phyloP scores from a whole-genome alignment of 208 protist genomes.

The Crithidia fasciculata region DNA sequence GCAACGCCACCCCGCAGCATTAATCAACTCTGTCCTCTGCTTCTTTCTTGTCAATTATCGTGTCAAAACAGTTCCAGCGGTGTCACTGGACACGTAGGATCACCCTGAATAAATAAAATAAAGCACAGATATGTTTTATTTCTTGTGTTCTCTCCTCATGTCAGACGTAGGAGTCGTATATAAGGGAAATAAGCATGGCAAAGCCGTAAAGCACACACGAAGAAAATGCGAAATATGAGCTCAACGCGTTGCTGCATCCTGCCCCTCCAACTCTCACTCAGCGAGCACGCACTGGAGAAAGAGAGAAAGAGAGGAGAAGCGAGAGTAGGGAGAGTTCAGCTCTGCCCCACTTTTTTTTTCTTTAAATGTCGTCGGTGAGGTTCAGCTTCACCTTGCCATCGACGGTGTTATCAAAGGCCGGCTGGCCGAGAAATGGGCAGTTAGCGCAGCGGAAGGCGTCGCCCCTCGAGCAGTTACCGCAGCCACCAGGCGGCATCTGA shows the following conservation, averaged over 20 bases:
- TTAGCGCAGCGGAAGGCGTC: slow-evolving; percentile 92
- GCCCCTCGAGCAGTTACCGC: slow-evolving; percentile 87
- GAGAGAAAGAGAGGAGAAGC: too few species aligned
- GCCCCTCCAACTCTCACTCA: too few species aligned
- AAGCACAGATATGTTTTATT: too few species aligned
- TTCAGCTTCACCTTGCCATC: slow-evolving; percentile 90
- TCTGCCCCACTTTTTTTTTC: neutral
- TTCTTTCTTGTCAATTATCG: too few species aligned
- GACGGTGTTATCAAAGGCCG: slow-evolving; percentile 81
- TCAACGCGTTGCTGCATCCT: neutral
- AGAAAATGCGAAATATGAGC: neutral
- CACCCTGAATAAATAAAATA: too few species aligned
- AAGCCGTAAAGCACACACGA: neutral
- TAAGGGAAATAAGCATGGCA: neutral
- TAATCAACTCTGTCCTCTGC: too few species aligned
- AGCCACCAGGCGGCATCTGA: slow-evolving; percentile 75
- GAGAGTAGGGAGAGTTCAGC: too few species aligned
- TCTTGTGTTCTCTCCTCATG: neutral
- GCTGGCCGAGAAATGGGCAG: slow-evolving; percentile 88
- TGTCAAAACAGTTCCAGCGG: too few species aligned
- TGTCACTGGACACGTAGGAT: too few species aligned
- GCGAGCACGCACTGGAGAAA: too few species aligned
- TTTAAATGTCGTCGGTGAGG: slow-evolving; percentile 78
- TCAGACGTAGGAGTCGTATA: too few species aligned
- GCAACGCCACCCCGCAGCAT: too few species aligned